These are phyloP conservation scores for Zymoseptoria ardabiliae DNA, from an alignment of 2,329 filamentous ascomycete genomes.

Conservation along the genomic window DNA sequence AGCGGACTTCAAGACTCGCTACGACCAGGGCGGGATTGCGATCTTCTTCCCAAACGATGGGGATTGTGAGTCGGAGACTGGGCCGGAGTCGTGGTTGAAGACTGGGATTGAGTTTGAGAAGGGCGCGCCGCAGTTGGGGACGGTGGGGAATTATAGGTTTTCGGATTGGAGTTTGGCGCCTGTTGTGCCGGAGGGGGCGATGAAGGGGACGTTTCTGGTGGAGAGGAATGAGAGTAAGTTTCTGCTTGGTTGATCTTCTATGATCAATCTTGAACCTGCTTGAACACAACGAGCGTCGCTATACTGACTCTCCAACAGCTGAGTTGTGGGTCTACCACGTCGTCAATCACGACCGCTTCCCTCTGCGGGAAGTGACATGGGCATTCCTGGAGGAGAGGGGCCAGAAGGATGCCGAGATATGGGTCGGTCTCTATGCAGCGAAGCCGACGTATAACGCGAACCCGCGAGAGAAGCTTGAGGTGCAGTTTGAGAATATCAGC, in stretches of 20 bases:
- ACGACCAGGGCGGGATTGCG: conserved; percentile 13
- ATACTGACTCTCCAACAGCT: conserved; percentile 33
- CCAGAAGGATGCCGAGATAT: conserved; percentile 11
- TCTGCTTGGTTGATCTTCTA: not conserved
- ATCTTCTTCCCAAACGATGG: conserved; percentile 7
- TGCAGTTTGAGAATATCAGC: conserved; percentile 10
- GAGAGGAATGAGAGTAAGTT: conserved; percentile 21
- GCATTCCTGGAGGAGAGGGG: conserved; percentile 12
- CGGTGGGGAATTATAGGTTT: conserved; percentile 10
- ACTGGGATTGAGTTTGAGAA: conserved; percentile 4
- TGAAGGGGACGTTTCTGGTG: conserved; percentile 10
- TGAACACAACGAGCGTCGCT: too few relatives aligned
- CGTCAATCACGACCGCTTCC: conserved; percentile 35
- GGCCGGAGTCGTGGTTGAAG: not conserved
- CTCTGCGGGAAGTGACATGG: conserved; percentile 12
- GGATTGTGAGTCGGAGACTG: not conserved
- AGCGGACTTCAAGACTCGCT: conserved; percentile 11
- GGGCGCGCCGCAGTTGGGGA: conserved; percentile 10
- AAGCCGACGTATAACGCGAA: conserved; percentile 10
- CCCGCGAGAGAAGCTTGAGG: conserved; percentile 6
- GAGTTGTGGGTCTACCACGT: conserved; percentile 61
- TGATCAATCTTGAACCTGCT: not conserved
- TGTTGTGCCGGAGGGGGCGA: conserved; percentile 7
- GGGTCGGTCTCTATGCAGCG: conserved; percentile 13
- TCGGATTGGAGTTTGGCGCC: conserved; percentile 14